Percentiles rank a stretch among this genome's conserved stretches.
phyloP scores from a whole-genome alignment of 73 alveolate species.

The Loxodes magnus region DNA sequence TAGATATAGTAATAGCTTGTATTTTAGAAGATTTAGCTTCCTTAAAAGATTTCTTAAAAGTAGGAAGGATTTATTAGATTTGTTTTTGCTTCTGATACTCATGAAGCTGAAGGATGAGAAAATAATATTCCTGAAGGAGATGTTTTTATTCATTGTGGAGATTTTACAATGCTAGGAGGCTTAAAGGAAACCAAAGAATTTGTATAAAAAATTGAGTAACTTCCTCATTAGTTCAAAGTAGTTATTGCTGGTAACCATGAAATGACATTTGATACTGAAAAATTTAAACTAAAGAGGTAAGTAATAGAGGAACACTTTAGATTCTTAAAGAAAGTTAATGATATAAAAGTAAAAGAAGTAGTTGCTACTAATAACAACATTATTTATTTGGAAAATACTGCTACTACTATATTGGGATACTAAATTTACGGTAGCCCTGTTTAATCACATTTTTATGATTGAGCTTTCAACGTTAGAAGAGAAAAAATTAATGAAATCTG shows the following conservation, averaged over 20 bases:
- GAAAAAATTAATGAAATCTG: slow-evolving; percentile 13
- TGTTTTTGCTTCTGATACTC: slow-evolving; percentile 39
- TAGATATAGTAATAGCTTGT: too few relatives aligned
- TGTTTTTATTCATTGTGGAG: slow-evolving; percentile 21
- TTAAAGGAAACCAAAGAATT: slow-evolving; percentile 7
- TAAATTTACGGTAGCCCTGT: slow-evolving; percentile 37
- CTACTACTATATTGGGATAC: slow-evolving; percentile 20
- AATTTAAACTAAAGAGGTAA: not conserved
- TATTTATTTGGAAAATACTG: slow-evolving; percentile 26
- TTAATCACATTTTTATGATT: slow-evolving; percentile 9
- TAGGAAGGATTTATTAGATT: too few relatives aligned
- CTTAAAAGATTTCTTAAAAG: too few relatives aligned
- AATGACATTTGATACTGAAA: slow-evolving; percentile 16
- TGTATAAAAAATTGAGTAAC: not conserved
- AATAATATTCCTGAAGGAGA: slow-evolving; percentile 18
- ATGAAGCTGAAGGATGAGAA: slow-evolving; percentile 6
- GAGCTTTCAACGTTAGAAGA: slow-evolving; percentile 21
- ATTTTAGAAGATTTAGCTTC: too few relatives aligned
- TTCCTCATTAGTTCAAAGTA: slow-evolving; percentile 17
- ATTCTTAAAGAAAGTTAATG: slow-evolving; percentile 5
- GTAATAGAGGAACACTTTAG: slow-evolving; percentile 7
- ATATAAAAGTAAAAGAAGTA: too few relatives aligned
- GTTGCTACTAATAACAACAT: too few relatives aligned
- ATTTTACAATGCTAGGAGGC: slow-evolving; percentile 11
- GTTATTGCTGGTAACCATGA: slow-evolving; percentile 53